phyloP scores from a whole-genome alignment of 2,329 filamentous ascomycete genomes.

The Hirsutella rhossiliensis region DNA sequence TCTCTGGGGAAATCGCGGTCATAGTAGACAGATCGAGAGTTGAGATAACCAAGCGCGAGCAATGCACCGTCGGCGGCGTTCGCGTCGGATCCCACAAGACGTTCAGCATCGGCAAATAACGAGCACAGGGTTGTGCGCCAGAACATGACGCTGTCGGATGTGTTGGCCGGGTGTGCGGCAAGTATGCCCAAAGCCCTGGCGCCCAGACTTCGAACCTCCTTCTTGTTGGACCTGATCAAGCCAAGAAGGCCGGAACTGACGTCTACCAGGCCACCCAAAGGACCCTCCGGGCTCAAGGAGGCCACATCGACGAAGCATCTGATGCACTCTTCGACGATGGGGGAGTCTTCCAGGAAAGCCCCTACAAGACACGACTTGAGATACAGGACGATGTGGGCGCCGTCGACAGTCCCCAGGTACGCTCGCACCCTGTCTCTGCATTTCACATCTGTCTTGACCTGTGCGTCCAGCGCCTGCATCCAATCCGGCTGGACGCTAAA shows the following conservation, averaged over 20 bases:
- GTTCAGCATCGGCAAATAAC: conserved; percentile 32
- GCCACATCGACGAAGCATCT: conserved; percentile 41
- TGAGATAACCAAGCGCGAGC: conserved; percentile 30
- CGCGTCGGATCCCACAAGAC: conserved; percentile 28
- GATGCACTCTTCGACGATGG: conserved; percentile 33
- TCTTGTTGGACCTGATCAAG: conserved; percentile 59
- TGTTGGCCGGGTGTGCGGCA: conserved; percentile 47
- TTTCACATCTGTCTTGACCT: conserved; percentile 56
- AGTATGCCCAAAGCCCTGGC: conserved; percentile 67
- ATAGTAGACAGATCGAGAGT: conserved; percentile 34
- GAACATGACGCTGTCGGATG: conserved; percentile 16
- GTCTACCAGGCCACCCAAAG: conserved; percentile 35
- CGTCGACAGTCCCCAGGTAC: conserved; percentile 34
- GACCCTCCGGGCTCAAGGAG: conserved; percentile 35
- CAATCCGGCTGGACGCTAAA: conserved; percentile 65
- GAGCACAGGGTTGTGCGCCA: conserved; percentile 20
- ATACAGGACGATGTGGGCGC: conserved; percentile 27
- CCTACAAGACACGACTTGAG: conserved; percentile 46
- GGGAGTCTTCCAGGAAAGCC: conserved; percentile 31
- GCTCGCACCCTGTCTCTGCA: conserved; percentile 46
- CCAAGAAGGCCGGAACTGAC: conserved; percentile 41
- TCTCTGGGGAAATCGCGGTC: conserved; percentile 15
- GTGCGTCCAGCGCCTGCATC: conserved; percentile 66
- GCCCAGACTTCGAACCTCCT: conserved; percentile 51
- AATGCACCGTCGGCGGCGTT: conserved; percentile 34